A percentile compares a stretch with the other conserved stretches of the same genome.
phyloP scores from a whole-genome alignment of 345 rosid genomes.

The Hirschfeldia incana region DNA sequence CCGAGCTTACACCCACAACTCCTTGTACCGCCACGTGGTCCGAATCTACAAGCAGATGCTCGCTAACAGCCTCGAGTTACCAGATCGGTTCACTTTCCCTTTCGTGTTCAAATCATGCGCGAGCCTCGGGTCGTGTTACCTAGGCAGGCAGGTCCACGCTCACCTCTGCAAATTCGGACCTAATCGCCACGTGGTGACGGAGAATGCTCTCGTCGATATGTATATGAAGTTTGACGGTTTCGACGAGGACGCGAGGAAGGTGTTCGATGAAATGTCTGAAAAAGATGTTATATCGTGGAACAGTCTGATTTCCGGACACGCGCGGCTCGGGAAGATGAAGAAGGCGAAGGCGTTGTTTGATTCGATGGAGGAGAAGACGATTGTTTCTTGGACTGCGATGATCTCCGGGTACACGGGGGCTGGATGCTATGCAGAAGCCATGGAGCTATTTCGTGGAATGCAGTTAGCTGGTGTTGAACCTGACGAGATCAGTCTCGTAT shows the following conservation, averaged over 20 bases:
- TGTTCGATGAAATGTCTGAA: constrained; percentile 57
- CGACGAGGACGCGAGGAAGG: constrained; percentile 38
- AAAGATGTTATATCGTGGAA: constrained; percentile 67
- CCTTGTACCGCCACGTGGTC: constrained; percentile 34
- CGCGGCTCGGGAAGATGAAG: constrained; percentile 50
- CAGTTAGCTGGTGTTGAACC: constrained; percentile 44
- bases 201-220: constrained; percentile 56
- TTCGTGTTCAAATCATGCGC: constrained; percentile 54
- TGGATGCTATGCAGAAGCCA: constrained; percentile 45
- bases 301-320: constrained; percentile 56
- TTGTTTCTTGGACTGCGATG: constrained; percentile 69
- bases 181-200: constrained; percentile 37
- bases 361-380: constrained; percentile 34
- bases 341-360: constrained; percentile 48
- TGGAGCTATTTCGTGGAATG: constrained; percentile 50
- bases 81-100: constrained; percentile 62
- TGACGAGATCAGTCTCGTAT: constrained; percentile 55
- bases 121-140: constrained; percentile 32
- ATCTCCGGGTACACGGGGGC: constrained; percentile 51
- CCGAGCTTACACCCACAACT: constrained; percentile 49
- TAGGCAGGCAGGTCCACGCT: constrained; percentile 51
- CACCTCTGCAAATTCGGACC: constrained; percentile 53
- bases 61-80: constrained; percentile 25
- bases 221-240: constrained; percentile 45
- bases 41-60: constrained; percentile 46